A percentile compares a stretch with the other conserved stretches of the same genome.
These are phyloP conservation scores for Bondarzewia mesenterica DNA, from an alignment of 1,284 basidiomycete genomes.

Conservation along the genomic window DNA sequence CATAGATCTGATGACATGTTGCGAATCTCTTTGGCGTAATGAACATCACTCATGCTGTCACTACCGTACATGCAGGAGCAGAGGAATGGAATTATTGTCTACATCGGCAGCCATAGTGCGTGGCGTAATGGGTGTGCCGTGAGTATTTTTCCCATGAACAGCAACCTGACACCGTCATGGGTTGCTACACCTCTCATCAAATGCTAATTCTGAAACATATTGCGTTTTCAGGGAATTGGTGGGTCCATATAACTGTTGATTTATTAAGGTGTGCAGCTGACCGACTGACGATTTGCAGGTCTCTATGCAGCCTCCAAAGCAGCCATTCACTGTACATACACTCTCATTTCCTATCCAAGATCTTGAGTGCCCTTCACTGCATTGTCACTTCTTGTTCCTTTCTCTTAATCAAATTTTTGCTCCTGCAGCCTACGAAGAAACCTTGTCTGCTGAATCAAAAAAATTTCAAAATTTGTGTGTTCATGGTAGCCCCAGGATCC, in stretches of 20 bases:
- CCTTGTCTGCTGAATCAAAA: conserved; percentile 41
- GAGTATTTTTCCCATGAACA: conserved; percentile 5
- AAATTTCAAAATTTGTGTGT: conserved; percentile 41
- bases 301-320: conserved; percentile 13
- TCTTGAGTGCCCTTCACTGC: background rate
- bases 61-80: conserved; percentile 27
- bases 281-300: background rate
- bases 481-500: conserved; percentile 43
- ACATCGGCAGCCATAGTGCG: conserved; percentile 24
- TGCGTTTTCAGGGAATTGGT: conserved; percentile 5
- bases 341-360: background rate
- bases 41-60: conserved; percentile 26
- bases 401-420: no score
- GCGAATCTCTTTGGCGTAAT: conserved; percentile 28
- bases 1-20: conserved; percentile 23
- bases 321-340: conserved; percentile 9
- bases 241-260: background rate
- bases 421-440: conserved; percentile 41
- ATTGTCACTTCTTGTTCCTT: no score
- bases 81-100: conserved; percentile 24
- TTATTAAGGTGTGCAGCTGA: no score
- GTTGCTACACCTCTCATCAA: no score
- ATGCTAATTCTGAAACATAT: background rate
- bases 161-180: no score
- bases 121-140: conserved; percentile 18